Evolutionary conservation across 2,329 filamentous ascomycete species (phyloP), one percentile per base, ranked within the genome.

Genomic region (Phoma herbarum): DNA sequence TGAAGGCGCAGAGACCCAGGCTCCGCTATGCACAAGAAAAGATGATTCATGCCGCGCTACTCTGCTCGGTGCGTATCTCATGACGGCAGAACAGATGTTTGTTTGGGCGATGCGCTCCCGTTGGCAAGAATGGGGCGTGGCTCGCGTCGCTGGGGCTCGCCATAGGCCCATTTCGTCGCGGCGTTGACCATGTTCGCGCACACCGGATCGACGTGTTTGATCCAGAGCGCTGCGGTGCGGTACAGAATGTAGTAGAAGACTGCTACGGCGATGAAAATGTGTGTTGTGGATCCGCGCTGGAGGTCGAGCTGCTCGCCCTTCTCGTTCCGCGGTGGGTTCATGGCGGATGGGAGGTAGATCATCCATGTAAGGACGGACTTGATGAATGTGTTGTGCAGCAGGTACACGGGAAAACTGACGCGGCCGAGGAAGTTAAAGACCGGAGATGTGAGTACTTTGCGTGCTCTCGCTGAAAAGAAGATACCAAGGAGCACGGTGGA

Each of bases 351-450:
- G 3, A 77, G 69, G 55, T 77, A 88, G 12, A 87, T 75, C 78
- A 88, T 81, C 84, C 85, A 88, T 25, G 84, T 83, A 14, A 89
- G 78, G 8, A 88, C 72, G 23, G 82, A 84, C 56, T 86, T 83
- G 64, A 88, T 82, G 28, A 89, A 78, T 0, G 84, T 82, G 41
- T 86, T 87, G 73, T 89, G 87, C 20, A 89, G 75, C 7, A 89
- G 80, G 66, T 89, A 89, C 14, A 89, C 84, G 1, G 86, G 85
- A 66, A 88, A 88, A 43, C 84, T 86, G 75, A 88, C 83, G 67
- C 84, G 85, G 43, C 87, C 87, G 12, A 89, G 81, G 82, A 86
- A 89, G 43, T 86, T 80, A 42, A 89, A 82, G 53, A 82, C 80
- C 29, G 81, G 81, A 57, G 82, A 82, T 4, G 84, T 84, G 2